These are phyloP conservation scores for Zygosaccharomyces rouxii DNA, from an alignment of 805 yeast genomes.

Conservation along the genomic window DNA sequence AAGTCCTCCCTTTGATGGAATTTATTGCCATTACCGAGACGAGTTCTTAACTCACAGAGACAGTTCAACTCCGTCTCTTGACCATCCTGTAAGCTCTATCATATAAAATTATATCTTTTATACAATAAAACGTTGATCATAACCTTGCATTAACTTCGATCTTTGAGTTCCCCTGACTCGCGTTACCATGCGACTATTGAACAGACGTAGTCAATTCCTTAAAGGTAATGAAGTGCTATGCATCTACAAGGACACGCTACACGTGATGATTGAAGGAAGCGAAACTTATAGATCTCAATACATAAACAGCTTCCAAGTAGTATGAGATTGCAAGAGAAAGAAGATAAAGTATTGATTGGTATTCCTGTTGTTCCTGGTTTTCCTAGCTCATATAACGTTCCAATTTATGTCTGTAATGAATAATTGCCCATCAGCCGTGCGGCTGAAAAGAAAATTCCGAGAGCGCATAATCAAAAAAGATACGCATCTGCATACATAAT, in stretches of 20 bases:
- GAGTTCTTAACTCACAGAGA: background rate
- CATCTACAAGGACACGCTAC: conserved; percentile 1
- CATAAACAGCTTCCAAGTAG: background rate
- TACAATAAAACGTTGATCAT: background rate
- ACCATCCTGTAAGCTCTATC: background rate
- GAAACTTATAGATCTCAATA: too few relatives aligned
- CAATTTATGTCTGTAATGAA: background rate
- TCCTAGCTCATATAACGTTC: background rate
- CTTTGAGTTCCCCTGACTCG: background rate
- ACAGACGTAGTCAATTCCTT: background rate
- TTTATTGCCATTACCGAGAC: background rate
- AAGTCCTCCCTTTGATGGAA: conserved; percentile 24
- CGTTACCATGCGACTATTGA: conserved; percentile 1
- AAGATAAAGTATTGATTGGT: background rate
- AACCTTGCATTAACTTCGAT: background rate
- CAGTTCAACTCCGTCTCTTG: background rate
- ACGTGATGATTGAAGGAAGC: background rate
- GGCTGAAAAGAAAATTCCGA: background rate
- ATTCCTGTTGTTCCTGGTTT: background rate
- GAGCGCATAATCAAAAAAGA: background rate
- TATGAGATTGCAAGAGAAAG: background rate
- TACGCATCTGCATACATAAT: background rate
- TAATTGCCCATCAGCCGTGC: conserved; percentile 1
- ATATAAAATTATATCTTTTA: conserved; percentile 1
- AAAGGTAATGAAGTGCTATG: background rate